These are phyloP conservation scores for Passiflora organensis DNA, from an alignment of 345 rosid species.

Conservation along the genomic window DNA sequence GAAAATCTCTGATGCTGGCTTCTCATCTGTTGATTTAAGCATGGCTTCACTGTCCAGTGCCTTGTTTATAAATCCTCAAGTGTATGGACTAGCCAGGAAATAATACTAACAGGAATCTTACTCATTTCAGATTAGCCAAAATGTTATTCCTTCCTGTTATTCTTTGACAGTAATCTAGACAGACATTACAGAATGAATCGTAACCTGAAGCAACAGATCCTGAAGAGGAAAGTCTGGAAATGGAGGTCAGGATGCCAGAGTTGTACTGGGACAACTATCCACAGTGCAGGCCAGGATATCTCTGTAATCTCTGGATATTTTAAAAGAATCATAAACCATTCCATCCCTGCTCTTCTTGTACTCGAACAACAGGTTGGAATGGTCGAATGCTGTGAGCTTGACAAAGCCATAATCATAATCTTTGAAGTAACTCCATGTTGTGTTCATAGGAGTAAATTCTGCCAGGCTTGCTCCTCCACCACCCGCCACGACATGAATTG, in stretches of 20 bases:
- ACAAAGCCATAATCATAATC: slow-evolving; percentile 41
- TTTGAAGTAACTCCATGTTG: slow-evolving; percentile 48
- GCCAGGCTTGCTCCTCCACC: slow-evolving; percentile 66
- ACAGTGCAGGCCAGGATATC: slow-evolving; percentile 48
- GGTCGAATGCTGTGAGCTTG: slow-evolving; percentile 54
- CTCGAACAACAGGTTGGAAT: slow-evolving; percentile 50
- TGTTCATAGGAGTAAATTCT: slow-evolving; percentile 35
- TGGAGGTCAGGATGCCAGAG: too few species aligned
- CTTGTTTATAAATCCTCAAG: slow-evolving; percentile 48
- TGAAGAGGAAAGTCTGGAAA: too few species aligned
- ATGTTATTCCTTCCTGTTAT: too few species aligned
- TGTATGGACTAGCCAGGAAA: slow-evolving; percentile 64
- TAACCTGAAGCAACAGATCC: too few species aligned
- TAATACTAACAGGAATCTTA: slow-evolving; percentile 19
- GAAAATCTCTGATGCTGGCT: slow-evolving; percentile 50
- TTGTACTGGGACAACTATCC: slow-evolving; percentile 54
- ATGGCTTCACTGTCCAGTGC: slow-evolving; percentile 33
- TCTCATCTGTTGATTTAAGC: slow-evolving; percentile 47
- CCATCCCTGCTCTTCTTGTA: slow-evolving; percentile 72
- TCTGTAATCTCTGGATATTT: slow-evolving; percentile 45
- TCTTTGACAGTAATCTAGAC: too few species aligned
- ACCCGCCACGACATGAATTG: slow-evolving; percentile 71
- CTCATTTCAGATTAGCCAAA: too few species aligned
- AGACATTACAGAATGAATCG: too few species aligned
- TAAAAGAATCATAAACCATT: slow-evolving; percentile 56